Evolutionary conservation across 2,329 filamentous ascomycete species (phyloP), one percentile per base, ranked within the genome.

Genomic region (Pestalotiopsis sp.): DNA sequence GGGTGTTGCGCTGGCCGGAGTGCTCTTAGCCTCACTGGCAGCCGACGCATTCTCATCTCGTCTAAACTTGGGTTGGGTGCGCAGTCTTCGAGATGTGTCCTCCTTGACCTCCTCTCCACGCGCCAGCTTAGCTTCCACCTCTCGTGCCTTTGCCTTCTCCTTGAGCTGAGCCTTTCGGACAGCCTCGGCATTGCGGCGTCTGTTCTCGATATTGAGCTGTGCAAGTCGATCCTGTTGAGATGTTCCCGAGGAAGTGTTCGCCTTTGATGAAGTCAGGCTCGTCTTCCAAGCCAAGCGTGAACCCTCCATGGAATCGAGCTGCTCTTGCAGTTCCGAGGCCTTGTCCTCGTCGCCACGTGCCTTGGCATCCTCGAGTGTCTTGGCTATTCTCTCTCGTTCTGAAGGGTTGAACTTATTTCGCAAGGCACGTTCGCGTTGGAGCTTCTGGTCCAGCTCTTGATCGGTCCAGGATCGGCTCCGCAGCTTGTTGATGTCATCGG

Each of bases 91-190:
- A 9, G 86, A 88, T 60, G 83, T 82, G 73, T 91, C 89, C 62
- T 85, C 81, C 7, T 13, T 20, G 41, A 89, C 84, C 2, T 84
- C 83, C 76, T 93, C 91, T 68, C 90, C 90, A 52, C 90, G 86
- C 70, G 89, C 89, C 60, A 90, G 80, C 57, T 88, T 89, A 68
- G 85, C 86, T 72, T 90, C 89, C 59, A 85, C 86, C 78, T 87
- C 87, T 72, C 88, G 89, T 74, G 84, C 84, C 72, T 86, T 86
- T 64, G 88, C 87, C 74, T 91, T 88, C 82, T 99, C 96, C 73
- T 92, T 91, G 68, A 97, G 85, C 78, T 98, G 93, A 0, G 95
- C 95, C 79, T 93, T 93, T 69, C 95, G 93, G n/a, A 98, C 92
- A 62, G 93, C 91, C 78, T 97, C 93, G n/a, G 89, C 88, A 76